Base-by-base conservation (phyloP, 2,329 filamentous ascomycete species). In the Shiraia sp. region DNA sequence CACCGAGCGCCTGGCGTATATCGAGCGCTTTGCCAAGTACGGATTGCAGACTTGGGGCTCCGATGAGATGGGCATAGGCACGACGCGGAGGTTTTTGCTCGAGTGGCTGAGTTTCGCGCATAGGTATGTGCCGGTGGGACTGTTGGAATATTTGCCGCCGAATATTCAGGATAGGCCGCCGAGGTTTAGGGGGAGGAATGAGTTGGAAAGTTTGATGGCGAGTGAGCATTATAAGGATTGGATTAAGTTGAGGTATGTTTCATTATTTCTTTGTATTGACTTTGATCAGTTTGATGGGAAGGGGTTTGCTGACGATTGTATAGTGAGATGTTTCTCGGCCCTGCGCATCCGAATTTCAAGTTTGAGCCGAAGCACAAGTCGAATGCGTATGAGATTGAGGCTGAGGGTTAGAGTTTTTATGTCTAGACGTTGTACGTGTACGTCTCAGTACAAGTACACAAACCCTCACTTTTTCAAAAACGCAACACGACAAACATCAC, bases 361-460 rank as follows among this genome's bases (percentile, higher is more conserved):
- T 99, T 97, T 73, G 84, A 92, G 73, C 93, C 93, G 3, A 99
- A 99, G 78, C 93, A 99, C 76, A 97, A 96, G 77, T 93, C 89
- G 32, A 95, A 95, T 66, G 82, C 85, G 38, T 96, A 96, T 65
- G 87, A 91, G 59, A 83, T 87, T 34, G 89, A 71, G 90, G 69
- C 68, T 8, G 66, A 70, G 46, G 68, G 68, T 2, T 70, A 38
- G 40, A 24, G 32, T 7, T 6, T 22, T 30, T n/a, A 13, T n/a
- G n/a, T n/a, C n/a, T n/a, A n/a, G n/a, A n/a, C n/a, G n/a, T n/a
- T n/a, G n/a, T n/a, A n/a, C n/a, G n/a, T n/a, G n/a, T n/a, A 22
- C 19, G 8, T 22, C 19, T 22, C 19, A 22, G 19, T 22, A 22
- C 19, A 4, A 4, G 19, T 4, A 22, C 8, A 22, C 4, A 8